Evolutionary conservation across 257 asterid genomes (phyloP).

Genomic region (Vinca minor): DNA sequence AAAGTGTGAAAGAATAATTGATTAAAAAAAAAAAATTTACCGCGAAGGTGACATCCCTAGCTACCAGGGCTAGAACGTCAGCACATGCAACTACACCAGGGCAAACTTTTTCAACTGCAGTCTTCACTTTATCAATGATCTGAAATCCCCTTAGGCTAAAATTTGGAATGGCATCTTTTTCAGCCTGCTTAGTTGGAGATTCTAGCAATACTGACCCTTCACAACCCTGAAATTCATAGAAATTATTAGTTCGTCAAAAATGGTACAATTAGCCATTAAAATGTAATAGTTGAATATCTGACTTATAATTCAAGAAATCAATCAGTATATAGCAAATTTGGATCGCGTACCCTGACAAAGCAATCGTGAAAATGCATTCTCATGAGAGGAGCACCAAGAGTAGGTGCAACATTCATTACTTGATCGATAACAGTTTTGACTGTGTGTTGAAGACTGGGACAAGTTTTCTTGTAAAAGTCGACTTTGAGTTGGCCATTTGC

Average conservation of each 20-base stretch:
- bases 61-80: slow-evolving; percentile 31
- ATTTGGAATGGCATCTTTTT: slow-evolving; percentile 38
- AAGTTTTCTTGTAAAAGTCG: slow-evolving; percentile 25
- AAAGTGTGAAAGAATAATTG: no score
- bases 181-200: slow-evolving; percentile 29
- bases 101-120: slow-evolving; percentile 35
- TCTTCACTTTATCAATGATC: slow-evolving; percentile 37
- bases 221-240: slow-evolving; percentile 28
- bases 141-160: slow-evolving; percentile 38
- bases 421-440: slow-evolving; percentile 17
- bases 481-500: slow-evolving; percentile 28
- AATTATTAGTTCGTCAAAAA: no score
- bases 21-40: slow-evolving; percentile 16
- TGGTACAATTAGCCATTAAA: no score
- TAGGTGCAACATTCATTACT: slow-evolving; percentile 23
- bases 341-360: slow-evolving; percentile 30
- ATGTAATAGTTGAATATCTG: no score
- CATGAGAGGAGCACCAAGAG: slow-evolving; percentile 35
- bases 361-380: slow-evolving; percentile 52
- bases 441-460: slow-evolving; percentile 24
- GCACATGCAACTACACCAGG: slow-evolving; percentile 47
- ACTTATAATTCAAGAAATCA: background rate
- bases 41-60: slow-evolving; percentile 35
- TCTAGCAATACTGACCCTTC: slow-evolving; percentile 42
- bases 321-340: background rate